Evolutionary conservation across 2,329 filamentous ascomycete genomes (phyloP), one percentile per base, ranked within the genome.

Genomic region (Parafenestella ontariensis): DNA sequence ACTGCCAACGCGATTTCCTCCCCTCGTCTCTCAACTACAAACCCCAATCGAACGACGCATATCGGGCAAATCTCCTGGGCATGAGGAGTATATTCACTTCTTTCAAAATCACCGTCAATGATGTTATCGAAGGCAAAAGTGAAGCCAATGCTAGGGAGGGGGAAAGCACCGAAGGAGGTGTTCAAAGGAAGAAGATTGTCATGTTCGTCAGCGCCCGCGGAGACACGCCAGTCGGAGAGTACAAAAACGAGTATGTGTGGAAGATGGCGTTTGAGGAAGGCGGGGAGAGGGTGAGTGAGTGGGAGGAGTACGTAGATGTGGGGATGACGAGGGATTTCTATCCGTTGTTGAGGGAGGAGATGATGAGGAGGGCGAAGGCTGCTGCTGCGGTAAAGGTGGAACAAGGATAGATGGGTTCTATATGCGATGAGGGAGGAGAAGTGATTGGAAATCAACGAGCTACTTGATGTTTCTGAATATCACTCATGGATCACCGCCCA

Each of bases 131-230:
- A 47, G 72, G 73, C 24, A 36, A 42, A 1, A 41, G 60, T 5
- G 52, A 57, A 10, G 13, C 3, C 3, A 7, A 21, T 3, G 24
- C 10, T 21, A n/a, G 8, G 17, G n/a, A n/a, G 15, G 52, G 55
- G 40, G 23, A 3, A 9, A 21, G 20, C 31, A 23, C 23, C 5
- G 29, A 39, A 17, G 44, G 33, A 15, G n/a, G 20, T 17, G 28
- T 21, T 17, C 42, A 50, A 18, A 46, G 26, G 15, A 54, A 42
- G 48, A 64, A 64, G 37, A 71, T 76, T 23, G 65, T 70, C 40
- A 67, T 75, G 64, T 74, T 64, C 42, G 48, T 75, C 5, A 66
- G 44, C n/a, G 74, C 73, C 6, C 46, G 57, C 28, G 74, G 71
- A 3, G 66, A 75, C 23, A 76, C 69, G 4, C 49, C 61, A 1